Conservation (phyloP, 805 yeast species). For the Kuraishia hungarica region DNA sequence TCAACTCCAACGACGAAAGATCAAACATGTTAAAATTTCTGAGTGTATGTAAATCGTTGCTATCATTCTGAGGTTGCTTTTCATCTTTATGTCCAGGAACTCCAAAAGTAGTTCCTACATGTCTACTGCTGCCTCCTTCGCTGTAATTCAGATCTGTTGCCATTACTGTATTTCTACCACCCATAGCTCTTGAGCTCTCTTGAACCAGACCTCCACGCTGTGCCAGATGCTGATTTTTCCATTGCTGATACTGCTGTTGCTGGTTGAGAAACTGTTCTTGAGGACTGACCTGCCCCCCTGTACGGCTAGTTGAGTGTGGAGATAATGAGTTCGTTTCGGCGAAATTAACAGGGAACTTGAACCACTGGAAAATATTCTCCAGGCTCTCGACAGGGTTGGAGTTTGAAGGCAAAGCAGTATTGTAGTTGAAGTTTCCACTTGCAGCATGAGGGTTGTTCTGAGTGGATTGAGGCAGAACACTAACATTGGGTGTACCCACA, state of each 20-base stretch:
- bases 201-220: background rate
- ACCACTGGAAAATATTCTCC: conserved; percentile 10
- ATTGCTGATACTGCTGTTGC: background rate
- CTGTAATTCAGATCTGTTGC: background rate
- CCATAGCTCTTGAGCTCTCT: background rate
- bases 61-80: background rate
- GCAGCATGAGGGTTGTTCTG: background rate
- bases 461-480: background rate
- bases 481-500: background rate
- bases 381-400: conserved; percentile 4
- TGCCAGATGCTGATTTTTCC: background rate
- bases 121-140: background rate
- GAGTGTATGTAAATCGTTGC: background rate
- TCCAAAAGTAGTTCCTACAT: background rate
- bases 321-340: background rate
- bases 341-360: conserved; percentile 8
- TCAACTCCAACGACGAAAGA: background rate
- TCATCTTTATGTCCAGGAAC: background rate
- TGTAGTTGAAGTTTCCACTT: background rate
- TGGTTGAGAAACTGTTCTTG: background rate
- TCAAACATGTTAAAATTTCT: conserved; percentile 9
- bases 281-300: background rate
- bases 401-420: background rate
- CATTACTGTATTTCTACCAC: background rate
- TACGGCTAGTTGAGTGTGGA: background rate